A percentile compares a stretch with the other conserved stretches of the same genome.
Evolutionary conservation across 2,329 filamentous ascomycete genomes (phyloP).

Genomic region (Diaporthe nobilis): DNA sequence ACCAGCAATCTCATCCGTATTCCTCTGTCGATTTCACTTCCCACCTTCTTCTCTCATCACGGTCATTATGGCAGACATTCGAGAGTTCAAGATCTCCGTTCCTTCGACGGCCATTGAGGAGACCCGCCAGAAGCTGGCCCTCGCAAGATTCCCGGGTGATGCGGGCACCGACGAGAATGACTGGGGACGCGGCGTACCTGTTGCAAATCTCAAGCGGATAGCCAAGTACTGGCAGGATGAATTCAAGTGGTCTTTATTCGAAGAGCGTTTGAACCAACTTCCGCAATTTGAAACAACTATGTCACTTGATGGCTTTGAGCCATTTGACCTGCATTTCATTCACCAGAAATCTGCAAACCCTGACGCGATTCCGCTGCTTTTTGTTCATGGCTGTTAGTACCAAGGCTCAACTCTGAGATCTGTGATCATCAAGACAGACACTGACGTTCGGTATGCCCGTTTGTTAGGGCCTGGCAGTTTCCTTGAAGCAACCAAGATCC

Average conservation of each 20-base stretch:
- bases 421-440: background rate
- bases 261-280: slow-evolving; percentile 70
- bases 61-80: slow-evolving; percentile 21
- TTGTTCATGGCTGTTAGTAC: slow-evolving; percentile 56
- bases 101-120: background rate
- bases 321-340: slow-evolving; percentile 74
- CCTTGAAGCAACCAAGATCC: slow-evolving; percentile 53
- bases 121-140: slow-evolving; percentile 14
- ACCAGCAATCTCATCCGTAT: background rate
- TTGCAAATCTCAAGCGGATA: slow-evolving; percentile 71
- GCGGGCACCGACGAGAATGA: slow-evolving; percentile 55
- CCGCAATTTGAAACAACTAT: slow-evolving; percentile 71
- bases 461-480: slow-evolving; percentile 54
- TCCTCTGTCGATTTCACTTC: background rate
- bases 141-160: slow-evolving; percentile 64
- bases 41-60: background rate
- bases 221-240: slow-evolving; percentile 70
- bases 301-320: slow-evolving; percentile 69
- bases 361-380: slow-evolving; percentile 57
- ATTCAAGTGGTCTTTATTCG: slow-evolving; percentile 71
- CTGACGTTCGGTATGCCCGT: no score
- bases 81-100: slow-evolving; percentile 10
- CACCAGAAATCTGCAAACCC: slow-evolving; percentile 59
- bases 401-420: no score
- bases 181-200: slow-evolving; percentile 72